Evolutionary conservation across 306 rosid genomes (phyloP).

Genomic region (Lathyrus oleraceus): DNA sequence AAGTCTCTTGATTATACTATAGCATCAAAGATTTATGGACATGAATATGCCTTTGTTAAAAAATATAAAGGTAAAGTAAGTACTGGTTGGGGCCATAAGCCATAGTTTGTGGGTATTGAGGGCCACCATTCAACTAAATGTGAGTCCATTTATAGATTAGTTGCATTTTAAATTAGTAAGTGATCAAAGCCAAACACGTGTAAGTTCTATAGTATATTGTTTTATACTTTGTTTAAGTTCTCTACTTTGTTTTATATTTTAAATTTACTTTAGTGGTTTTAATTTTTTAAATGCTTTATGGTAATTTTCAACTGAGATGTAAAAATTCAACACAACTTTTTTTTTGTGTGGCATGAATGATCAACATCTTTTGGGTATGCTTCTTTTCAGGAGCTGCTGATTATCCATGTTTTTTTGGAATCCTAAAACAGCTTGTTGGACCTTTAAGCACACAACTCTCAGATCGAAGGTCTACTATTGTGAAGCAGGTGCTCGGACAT

Average conservation of each 20-base stretch:
- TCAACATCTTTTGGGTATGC: constrained; percentile 34
- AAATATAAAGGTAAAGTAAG: constrained; percentile 21
- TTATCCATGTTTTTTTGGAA: constrained; percentile 81
- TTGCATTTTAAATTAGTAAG: constrained; percentile 6
- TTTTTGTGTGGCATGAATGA: constrained; percentile 29
- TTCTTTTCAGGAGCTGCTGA: constrained; percentile 80
- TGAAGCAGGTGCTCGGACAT: constrained; percentile 74
- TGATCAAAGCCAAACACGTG: constrained; percentile 4
- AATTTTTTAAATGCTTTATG: background rate
- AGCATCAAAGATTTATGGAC: constrained; percentile 25
- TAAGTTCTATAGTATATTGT: background rate
- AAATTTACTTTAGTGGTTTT: constrained; percentile 6
- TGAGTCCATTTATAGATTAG: constrained; percentile 22
- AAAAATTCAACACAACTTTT: constrained; percentile 2
- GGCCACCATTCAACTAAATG: constrained; percentile 14
- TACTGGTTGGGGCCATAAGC: constrained; percentile 27
- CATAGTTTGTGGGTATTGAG: constrained; percentile 5
- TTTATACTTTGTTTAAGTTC: constrained; percentile 15
- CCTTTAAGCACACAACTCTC: constrained; percentile 88
- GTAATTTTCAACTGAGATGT: constrained; percentile 10
- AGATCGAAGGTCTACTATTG: constrained; percentile 97
- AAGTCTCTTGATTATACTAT: constrained; percentile 25
- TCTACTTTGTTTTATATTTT: constrained; percentile 19
- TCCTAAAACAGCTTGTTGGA: constrained; percentile 90
- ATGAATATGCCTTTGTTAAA: background rate